These are phyloP conservation scores for Fraxinus anomala DNA, from an alignment of 257 asterid species.

Conservation along the genomic window DNA sequence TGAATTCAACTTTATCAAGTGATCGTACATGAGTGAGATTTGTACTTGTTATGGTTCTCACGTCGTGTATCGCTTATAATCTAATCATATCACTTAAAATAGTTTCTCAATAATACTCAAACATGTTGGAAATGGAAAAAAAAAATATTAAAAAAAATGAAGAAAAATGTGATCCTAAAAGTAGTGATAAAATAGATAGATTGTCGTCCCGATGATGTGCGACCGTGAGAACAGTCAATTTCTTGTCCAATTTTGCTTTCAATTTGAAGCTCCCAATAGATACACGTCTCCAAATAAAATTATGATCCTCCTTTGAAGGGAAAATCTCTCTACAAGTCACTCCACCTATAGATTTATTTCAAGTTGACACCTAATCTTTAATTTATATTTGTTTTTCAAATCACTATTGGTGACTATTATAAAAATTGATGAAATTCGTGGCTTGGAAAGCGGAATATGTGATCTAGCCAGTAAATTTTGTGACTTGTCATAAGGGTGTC, in stretches of 20 bases:
- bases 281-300: not conserved
- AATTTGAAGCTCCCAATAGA: not conserved
- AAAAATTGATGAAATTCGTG: not conserved
- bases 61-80: too few species aligned
- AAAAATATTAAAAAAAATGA: too few species aligned
- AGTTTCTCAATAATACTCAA: too few species aligned
- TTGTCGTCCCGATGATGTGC: not conserved
- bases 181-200: not conserved
- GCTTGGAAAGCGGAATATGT: not conserved
- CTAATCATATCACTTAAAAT: too few species aligned
- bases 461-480: not conserved
- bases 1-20: too few species aligned
- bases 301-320: not conserved
- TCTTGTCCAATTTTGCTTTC: not conserved
- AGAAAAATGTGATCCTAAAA: not conserved
- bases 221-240: not conserved
- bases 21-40: too few species aligned
- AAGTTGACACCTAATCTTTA: not conserved
- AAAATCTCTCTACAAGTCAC: not conserved
- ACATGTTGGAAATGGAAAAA: not conserved
- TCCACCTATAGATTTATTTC: not conserved
- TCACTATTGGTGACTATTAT: too few species aligned
- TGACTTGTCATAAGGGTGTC: not conserved
- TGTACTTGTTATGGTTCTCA: too few species aligned
- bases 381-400: not conserved